phyloP scores from a whole-genome alignment of 192 early-diverging fungal genomes.

The Coemansia sp. region DNA sequence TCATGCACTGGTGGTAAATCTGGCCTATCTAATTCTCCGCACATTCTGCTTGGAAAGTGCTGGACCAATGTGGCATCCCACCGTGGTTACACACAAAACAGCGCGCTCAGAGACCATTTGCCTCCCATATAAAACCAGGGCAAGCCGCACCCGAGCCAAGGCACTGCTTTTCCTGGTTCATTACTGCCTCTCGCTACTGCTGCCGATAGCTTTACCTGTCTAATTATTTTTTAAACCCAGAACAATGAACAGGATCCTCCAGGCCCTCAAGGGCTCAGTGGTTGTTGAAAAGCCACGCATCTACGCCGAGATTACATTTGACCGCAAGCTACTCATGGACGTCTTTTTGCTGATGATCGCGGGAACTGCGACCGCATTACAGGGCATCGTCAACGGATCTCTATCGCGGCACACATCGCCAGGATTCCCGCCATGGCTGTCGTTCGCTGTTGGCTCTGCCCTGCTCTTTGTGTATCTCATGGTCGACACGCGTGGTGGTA shows the following conservation, averaged over 20 bases:
- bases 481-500: constrained; percentile 28
- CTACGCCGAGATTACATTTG: constrained; percentile 21
- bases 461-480: constrained; percentile 26
- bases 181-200: background rate
- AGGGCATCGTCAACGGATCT: constrained; percentile 26
- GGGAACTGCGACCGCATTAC: constrained; percentile 16
- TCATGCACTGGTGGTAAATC: background rate
- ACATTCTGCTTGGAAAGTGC: background rate
- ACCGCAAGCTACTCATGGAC: constrained; percentile 22
- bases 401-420: constrained; percentile 17
- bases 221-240: background rate
- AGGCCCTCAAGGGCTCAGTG: constrained; percentile 16
- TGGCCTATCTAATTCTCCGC: background rate
- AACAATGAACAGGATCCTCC: constrained; percentile 31
- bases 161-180: background rate
- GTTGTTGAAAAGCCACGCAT: constrained; percentile 29
- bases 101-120: background rate
- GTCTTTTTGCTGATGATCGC: constrained; percentile 18
- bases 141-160: background rate
- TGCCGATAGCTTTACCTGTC: background rate
- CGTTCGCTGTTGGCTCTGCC: constrained; percentile 18
- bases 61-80: background rate
- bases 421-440: constrained; percentile 33
- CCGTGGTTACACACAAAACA: background rate
- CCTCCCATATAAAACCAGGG: background rate